A percentile compares a stretch with the other conserved stretches of the same genome.
Evolutionary conservation across 768 basidiomycete genomes (phyloP).

Genomic region (Pisolithus sp.): DNA sequence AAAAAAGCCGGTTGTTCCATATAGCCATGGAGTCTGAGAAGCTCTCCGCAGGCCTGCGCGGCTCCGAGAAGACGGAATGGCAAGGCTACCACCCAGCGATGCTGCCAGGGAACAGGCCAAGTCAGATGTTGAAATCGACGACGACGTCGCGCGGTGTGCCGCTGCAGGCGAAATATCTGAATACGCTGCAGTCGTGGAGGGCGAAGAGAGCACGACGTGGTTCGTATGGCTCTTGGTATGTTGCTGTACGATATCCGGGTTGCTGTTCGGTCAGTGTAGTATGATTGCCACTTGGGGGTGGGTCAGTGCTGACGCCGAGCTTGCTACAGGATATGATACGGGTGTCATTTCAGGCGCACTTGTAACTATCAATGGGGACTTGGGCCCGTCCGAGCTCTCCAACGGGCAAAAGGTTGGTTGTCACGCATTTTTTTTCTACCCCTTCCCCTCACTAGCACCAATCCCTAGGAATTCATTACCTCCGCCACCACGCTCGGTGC

Average conservation of each 20-base stretch:
- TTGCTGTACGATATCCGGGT: slow-evolving; percentile 68
- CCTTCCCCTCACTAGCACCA: neutral
- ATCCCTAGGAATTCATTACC: slow-evolving; percentile 66
- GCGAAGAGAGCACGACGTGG: slow-evolving; percentile 60
- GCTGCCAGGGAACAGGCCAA: neutral
- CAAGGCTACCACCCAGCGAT: too few relatives aligned
- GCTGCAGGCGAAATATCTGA: slow-evolving; percentile 50
- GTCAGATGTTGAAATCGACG: slow-evolving; percentile 10
- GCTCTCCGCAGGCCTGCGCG: too few relatives aligned
- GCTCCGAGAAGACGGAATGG: too few relatives aligned
- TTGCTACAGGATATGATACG: slow-evolving; percentile 63
- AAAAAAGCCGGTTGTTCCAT: too few relatives aligned
- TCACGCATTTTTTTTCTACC: neutral
- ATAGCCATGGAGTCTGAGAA: too few relatives aligned
- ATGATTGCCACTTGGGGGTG: neutral
- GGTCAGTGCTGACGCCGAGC: slow-evolving; percentile 1
- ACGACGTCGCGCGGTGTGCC: slow-evolving; percentile 11
- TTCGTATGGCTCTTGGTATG: slow-evolving; percentile 76
- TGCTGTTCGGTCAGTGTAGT: slow-evolving; percentile 57
- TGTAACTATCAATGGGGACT: slow-evolving; percentile 61
- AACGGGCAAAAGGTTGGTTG: slow-evolving; percentile 54
- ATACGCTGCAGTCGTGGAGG: slow-evolving; percentile 52
- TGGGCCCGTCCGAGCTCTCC: slow-evolving; percentile 52
- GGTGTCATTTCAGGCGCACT: slow-evolving; percentile 79
- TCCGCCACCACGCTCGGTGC: slow-evolving; percentile 76